Base-by-base conservation (phyloP, 306 rosid genomes). In the Cicer cuneatum region DNA sequence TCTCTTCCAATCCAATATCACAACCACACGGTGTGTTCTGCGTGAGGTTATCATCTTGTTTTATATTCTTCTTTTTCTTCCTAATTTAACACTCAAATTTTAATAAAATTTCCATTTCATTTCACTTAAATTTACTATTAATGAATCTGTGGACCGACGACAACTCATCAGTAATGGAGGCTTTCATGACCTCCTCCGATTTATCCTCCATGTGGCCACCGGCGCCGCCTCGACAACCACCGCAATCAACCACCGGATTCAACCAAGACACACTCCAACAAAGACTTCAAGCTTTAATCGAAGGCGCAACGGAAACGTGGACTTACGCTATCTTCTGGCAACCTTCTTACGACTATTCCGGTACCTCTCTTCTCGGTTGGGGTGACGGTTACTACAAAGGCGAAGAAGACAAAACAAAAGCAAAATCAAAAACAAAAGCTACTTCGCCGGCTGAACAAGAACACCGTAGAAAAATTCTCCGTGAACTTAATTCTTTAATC, bases 281-380 rank as follows among this genome's bases (percentile, higher is more conserved):
- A 33, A 88, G 97, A 0, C 96, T 94, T 35, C 98, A 88, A 59
- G 85, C 95, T 0, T 48, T 94, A n/a, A 94, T 94, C 29, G 97
- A 94, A 3, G 91, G 90, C 1, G 82, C 96, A 2, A 69, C 83
- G 0, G 92, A 93, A 84, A 76, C 38, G 75, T 94, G 97, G 97
- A 91, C 96, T 42, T 94, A 94, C 73, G 97, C 98, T 5, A 94
- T 94, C 53, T 94, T 94, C 87, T 93, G 99, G 99, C 99, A 92
- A 78, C 83, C 90, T 1, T 88, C 97, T 0, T 89, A 86, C 18
- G 95, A 94, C 65, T 81, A 81, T 10, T 64, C 93, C n/a, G 87
- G 89, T 8, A 1, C 70, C 33, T 46, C 91, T 0, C 83, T 92
- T 7, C 85, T 94, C 24, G 97, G 93, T 2, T 94, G 99, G 98